Base-by-base conservation (phyloP, 106 monocot genomes). In the Allium fistulosum region DNA sequence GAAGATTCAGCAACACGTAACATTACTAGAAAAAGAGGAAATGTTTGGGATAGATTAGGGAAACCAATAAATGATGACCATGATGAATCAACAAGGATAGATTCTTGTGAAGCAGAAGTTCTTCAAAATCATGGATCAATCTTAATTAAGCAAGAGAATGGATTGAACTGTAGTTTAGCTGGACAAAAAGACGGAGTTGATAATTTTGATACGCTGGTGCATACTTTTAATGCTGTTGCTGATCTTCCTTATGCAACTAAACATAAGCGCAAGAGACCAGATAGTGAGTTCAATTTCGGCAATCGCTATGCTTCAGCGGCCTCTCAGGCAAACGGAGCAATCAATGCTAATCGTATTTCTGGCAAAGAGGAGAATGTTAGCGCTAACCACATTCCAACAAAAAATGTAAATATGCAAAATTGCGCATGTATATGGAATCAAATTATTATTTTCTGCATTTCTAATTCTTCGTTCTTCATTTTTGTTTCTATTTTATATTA, bases 21-120 rank as follows among this genome's bases (percentile, higher is more conserved):
- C 52, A 65, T n/a, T 61, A 53, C 48, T 9, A 46, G 46, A 50
- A 69, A 52, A 67, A 85, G 85, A 48, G 84, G 82, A 65, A 88
- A 72, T 85, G 91, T 95, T 70, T 95, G 94, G 94, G 94, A 95
- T 70, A 85, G 94, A 62, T 75, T 95, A 69, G 88, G 91, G 50
- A 95, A 83, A 58, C 91, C 88, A 46, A 15, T 49, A 48, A 59
- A 69, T 71, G 79, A 81, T 48, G 70, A 66, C 53, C 27, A 68
- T 46, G 15, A 0, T 15, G 22, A 52, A 48, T 16, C 55, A 12
- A 46, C 52, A 68, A 75, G 49, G 61, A 68, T 71, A 4, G 37
- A 50, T 52, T 1, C 22, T 17, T n/a, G 16, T 26, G 18, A 62
- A 55, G 72, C 47, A 37, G 68, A 69, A 67, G 75, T 56, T 28